Percentiles rank a stretch among this genome's conserved stretches.
Evolutionary conservation across 225 moss, liverwort and hornwort genomes (phyloP).

Genomic region (Antitrichia curtipendula): DNA sequence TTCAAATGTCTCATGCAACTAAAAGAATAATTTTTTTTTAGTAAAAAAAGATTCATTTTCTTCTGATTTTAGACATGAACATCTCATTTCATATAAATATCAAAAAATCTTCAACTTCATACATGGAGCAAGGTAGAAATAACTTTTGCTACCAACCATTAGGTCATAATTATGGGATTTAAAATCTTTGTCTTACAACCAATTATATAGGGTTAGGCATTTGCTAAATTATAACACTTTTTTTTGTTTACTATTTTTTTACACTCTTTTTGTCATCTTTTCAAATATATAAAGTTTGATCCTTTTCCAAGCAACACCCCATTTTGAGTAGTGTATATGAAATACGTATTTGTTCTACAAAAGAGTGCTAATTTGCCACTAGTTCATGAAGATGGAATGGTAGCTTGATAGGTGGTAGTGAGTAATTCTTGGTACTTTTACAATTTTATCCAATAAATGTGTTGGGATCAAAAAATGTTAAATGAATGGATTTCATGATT

Average conservation of each 20-base stretch:
- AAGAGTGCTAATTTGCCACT: not conserved
- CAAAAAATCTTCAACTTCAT: not conserved
- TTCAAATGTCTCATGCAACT: too few relatives aligned
- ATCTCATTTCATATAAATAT: not conserved
- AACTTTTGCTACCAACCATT: rapidly evolving
- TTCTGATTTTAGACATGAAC: not conserved
- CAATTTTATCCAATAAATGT: not conserved
- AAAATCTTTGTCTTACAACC: too few relatives aligned
- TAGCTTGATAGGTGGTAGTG: not conserved
- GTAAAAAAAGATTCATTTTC: too few relatives aligned
- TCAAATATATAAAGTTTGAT: not conserved
- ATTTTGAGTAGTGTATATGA: not conserved
- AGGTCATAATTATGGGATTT: rapidly evolving
- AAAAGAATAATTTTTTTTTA: too few relatives aligned
- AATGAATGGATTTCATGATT: not conserved
- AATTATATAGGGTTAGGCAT: rapidly evolving
- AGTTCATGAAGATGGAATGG: rapidly evolving
- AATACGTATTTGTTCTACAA: rapidly evolving
- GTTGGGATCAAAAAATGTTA: not conserved
- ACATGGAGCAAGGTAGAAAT: too few relatives aligned
- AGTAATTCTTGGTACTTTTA: not conserved
- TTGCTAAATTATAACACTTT: rapidly evolving
- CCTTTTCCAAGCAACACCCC: not conserved
- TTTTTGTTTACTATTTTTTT: not conserved
- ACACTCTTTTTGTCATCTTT: not conserved